Conservation (phyloP, 1,284 basidiomycete genomes). For the Volvariella volvacea region DNA sequence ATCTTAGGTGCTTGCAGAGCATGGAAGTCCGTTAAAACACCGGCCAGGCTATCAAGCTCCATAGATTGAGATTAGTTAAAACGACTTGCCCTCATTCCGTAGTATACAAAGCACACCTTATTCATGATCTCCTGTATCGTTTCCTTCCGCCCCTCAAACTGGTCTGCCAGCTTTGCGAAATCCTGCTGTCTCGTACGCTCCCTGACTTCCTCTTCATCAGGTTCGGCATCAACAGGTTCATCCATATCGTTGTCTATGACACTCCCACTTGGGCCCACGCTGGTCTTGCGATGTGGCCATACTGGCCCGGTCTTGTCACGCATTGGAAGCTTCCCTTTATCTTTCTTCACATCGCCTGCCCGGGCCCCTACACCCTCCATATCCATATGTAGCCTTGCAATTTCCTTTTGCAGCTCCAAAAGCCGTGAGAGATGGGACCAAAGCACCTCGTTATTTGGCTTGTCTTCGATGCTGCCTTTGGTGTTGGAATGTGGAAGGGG, state of each 20-base stretch:
- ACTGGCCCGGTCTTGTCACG: slow-evolving; percentile 4
- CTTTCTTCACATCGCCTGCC: slow-evolving; percentile 26
- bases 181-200: slow-evolving; percentile 50
- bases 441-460: slow-evolving; percentile 33
- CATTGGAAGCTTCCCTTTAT: slow-evolving; percentile 15
- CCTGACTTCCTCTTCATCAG: slow-evolving; percentile 38
- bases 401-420: slow-evolving; percentile 60
- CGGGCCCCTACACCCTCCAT: slow-evolving; percentile 58
- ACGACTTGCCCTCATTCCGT: too few species aligned
- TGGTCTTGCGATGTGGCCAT: too few species aligned
- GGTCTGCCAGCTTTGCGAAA: slow-evolving; percentile 56
- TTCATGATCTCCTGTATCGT: slow-evolving; percentile 64
- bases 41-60: slow-evolving; percentile 54
- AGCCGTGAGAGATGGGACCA: slow-evolving; percentile 64
- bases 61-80: neutral
- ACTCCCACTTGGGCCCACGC: slow-evolving; percentile 13
- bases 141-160: slow-evolving; percentile 61
- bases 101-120: slow-evolving; percentile 38
- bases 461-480: slow-evolving; percentile 12
- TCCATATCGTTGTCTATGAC: slow-evolving; percentile 29
- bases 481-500: slow-evolving; percentile 8
- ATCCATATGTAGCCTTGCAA: slow-evolving; percentile 62
- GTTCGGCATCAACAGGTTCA: slow-evolving; percentile 41
- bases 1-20: slow-evolving; percentile 47
- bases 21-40: slow-evolving; percentile 52